Conservation (phyloP, 306 rosid species). For the Rosa rugosa region DNA sequence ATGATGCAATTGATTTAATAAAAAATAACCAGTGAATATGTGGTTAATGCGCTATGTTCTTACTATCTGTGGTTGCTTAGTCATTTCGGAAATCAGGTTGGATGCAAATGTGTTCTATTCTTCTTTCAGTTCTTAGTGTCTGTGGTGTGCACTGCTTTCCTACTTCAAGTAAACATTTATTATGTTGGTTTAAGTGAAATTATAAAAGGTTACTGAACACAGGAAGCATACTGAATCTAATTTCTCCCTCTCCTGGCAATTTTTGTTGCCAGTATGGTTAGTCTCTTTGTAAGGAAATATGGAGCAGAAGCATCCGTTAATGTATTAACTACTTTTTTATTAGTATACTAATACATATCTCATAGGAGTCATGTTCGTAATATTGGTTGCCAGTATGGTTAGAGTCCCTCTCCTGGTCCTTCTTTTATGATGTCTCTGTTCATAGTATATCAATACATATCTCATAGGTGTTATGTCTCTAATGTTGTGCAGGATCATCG, state of each 20-base stretch:
- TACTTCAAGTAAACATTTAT: background rate
- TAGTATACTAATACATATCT: conserved; percentile 15
- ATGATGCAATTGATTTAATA: background rate
- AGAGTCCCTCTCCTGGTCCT: background rate
- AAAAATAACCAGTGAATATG: background rate
- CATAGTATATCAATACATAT: conserved; percentile 1
- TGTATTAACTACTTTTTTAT: background rate
- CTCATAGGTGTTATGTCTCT: conserved; percentile 24
- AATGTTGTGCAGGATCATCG: conserved; percentile 60
- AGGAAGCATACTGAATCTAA: background rate
- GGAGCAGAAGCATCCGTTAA: background rate
- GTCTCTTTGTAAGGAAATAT: background rate
- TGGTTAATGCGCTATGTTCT: background rate
- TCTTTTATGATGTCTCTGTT: conserved; percentile 1
- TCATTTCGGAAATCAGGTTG: background rate
- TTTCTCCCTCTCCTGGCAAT: background rate
- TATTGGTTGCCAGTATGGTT: background rate
- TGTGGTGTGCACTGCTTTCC: conserved; percentile 1
- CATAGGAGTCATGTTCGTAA: conserved; percentile 13
- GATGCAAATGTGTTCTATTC: background rate
- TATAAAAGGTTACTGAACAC: background rate
- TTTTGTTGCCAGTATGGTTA: background rate
- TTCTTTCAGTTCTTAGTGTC: background rate
- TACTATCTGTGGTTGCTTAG: background rate
- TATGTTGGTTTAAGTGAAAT: background rate